These are phyloP conservation scores for Sclerospora graminicola DNA, from an alignment of 352 stramenopile genomes.

Conservation along the genomic window DNA sequence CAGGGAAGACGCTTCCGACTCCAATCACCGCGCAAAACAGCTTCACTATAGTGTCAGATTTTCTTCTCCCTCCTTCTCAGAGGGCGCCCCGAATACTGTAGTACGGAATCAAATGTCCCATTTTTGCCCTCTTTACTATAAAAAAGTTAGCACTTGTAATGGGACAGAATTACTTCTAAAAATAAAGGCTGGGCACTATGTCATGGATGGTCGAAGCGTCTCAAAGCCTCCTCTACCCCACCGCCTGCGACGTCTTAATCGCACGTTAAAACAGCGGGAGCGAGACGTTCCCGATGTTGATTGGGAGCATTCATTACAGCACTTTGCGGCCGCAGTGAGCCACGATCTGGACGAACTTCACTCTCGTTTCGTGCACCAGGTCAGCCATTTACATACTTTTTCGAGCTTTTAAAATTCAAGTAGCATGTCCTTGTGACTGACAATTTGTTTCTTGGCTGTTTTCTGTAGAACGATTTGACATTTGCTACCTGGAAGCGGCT, in stretches of 20 bases:
- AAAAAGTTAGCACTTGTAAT: no score
- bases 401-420: neutral
- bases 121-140: no score
- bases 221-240: conserved; percentile 18
- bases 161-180: no score
- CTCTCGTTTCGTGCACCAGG: conserved; percentile 24
- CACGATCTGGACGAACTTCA: conserved; percentile 31
- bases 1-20: no score
- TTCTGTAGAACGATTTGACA: conserved; percentile 15
- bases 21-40: no score
- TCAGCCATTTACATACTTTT: neutral
- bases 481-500: conserved; percentile 42
- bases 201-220: neutral
- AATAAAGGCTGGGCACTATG: no score
- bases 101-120: no score
- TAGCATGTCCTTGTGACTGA: neutral
- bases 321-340: conserved; percentile 28
- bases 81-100: no score
- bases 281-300: conserved; percentile 15
- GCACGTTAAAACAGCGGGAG: conserved; percentile 12
- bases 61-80: no score
- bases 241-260: conserved; percentile 1
- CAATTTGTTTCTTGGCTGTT: neutral
- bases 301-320: conserved; percentile 23
- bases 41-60: no score